Percentiles rank a stretch among this genome's conserved stretches.
These are phyloP conservation scores for Tolypocladium cylindrosporum DNA, from an alignment of 2,329 filamentous ascomycete species.

Conservation along the genomic window DNA sequence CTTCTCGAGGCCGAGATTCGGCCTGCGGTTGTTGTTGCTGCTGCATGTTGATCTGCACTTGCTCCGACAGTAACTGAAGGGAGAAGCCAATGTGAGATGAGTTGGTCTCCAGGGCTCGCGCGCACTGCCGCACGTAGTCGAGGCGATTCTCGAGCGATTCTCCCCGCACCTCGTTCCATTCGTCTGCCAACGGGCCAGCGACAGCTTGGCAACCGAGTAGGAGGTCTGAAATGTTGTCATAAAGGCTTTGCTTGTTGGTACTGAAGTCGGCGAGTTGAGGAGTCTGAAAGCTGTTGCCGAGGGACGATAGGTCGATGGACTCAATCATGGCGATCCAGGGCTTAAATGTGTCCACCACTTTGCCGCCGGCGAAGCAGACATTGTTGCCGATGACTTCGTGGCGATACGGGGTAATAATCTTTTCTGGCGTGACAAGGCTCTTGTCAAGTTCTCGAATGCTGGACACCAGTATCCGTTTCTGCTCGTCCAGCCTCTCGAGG, in stretches of 20 bases:
- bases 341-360: conserved; percentile 79
- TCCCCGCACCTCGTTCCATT: conserved; percentile 89
- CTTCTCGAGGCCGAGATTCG: conserved; percentile 34
- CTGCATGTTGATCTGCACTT: conserved; percentile 51
- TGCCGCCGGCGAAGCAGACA: conserved; percentile 67
- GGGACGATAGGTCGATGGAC: conserved; percentile 75
- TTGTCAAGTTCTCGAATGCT: conserved; percentile 83
- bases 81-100: conserved; percentile 83
- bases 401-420: conserved; percentile 66
- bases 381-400: conserved; percentile 76
- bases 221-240: conserved; percentile 87
- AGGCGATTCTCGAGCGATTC: conserved; percentile 82
- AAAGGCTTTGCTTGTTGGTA: conserved; percentile 83
- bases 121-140: conserved; percentile 67
- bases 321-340: conserved; percentile 86
- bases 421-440: conserved; percentile 66
- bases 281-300: conserved; percentile 71
- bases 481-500: conserved; percentile 74
- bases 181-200: conserved; percentile 83
- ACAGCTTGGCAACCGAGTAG: conserved; percentile 81
- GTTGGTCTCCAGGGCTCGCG: conserved; percentile 73
- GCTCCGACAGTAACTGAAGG: conserved; percentile 76
- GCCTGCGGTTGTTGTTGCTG: conserved; percentile 25
- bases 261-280: conserved; percentile 82
- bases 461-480: conserved; percentile 75